Evolutionary conservation across 257 asterid species (phyloP), one percentile per base, ranked within the genome.

Genomic region (Eustoma russellianum): DNA sequence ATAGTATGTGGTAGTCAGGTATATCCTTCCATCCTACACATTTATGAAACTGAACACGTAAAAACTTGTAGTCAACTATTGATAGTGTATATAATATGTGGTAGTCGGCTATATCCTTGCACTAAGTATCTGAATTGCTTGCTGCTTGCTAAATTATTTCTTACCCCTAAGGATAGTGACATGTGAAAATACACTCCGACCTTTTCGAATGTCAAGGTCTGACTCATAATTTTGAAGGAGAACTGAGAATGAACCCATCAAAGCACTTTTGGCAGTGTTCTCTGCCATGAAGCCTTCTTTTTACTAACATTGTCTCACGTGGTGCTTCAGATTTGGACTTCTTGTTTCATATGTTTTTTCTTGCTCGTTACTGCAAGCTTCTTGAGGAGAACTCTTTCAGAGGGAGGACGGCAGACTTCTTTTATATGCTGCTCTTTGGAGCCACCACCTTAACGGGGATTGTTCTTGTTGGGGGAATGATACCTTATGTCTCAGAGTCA

Each of bases 351-450:
- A 92, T 92, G 98, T 92, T 92, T 86, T 92, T 92, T 74, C 90
- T 92, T 59, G 98, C 95, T 55, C 93, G 98, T 13, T 92, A 92
- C 83, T 92, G 97, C 88, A 92, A 88, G 84, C 98, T 88, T 71
- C 91, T 88, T 45, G 98, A 92, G 71, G 98, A 92, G 76, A 88
- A 92, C 64, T 80, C 97, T 53, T 92, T 87, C 62, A 87, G 98
- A 49, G 95, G 97, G 65, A 82, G 93, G 77, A 82, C 98, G 7
- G 97, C 98, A 2, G 98, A 92, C 78, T 92, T 92, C 81, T 85
- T 92, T 77, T 92, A 83, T 68, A 92, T 92, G 98, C 65, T 92
- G 67, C 64, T 92, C 66, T 92, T 92, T 75, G 98, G 98, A 33
- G 98, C 97, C 48, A 75, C 83, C 54, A 86, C 84, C 48, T 81